These are phyloP conservation scores for Decorospora gaudefroyi DNA, from an alignment of 2,329 filamentous ascomycete genomes.

Conservation along the genomic window DNA sequence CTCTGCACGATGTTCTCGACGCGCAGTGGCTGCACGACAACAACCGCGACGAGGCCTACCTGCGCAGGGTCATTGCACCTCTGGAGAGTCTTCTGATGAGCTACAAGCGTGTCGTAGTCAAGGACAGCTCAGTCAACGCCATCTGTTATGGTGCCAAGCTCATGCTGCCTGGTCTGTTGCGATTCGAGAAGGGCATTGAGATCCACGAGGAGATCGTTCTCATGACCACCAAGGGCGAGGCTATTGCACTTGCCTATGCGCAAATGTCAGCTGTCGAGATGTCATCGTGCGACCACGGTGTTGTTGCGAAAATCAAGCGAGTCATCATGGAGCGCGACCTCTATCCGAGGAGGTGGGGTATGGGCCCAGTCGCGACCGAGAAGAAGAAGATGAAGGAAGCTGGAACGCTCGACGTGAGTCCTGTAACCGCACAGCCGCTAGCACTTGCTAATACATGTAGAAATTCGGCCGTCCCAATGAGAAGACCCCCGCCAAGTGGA, in stretches of 20 bases:
- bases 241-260: slow-evolving; percentile 92
- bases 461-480: slow-evolving; percentile 96
- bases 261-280: slow-evolving; percentile 99
- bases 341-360: slow-evolving; percentile 94
- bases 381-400: slow-evolving; percentile 99
- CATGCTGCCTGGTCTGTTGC: slow-evolving; percentile 93
- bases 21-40: slow-evolving; percentile 97
- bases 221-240: slow-evolving; percentile 99
- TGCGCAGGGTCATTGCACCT: slow-evolving; percentile 87
- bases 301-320: slow-evolving; percentile 98
- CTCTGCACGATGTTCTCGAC: slow-evolving; percentile 91
- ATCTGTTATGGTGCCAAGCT: slow-evolving; percentile 99
- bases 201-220: slow-evolving; percentile 94
- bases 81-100: slow-evolving; percentile 88
- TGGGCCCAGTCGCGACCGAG: slow-evolving; percentile 88
- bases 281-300: slow-evolving; percentile 94
- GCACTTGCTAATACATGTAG: slow-evolving; percentile 49
- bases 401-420: slow-evolving; percentile 83
- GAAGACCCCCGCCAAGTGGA: slow-evolving; percentile 91
- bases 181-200: slow-evolving; percentile 91
- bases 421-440: background rate
- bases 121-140: slow-evolving; percentile 94
- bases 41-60: slow-evolving; percentile 88
- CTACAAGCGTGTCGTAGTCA: slow-evolving; percentile 97
- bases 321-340: slow-evolving; percentile 99